Conservation (phyloP, 257 asterid species). For the Solanum tarapatanum region DNA sequence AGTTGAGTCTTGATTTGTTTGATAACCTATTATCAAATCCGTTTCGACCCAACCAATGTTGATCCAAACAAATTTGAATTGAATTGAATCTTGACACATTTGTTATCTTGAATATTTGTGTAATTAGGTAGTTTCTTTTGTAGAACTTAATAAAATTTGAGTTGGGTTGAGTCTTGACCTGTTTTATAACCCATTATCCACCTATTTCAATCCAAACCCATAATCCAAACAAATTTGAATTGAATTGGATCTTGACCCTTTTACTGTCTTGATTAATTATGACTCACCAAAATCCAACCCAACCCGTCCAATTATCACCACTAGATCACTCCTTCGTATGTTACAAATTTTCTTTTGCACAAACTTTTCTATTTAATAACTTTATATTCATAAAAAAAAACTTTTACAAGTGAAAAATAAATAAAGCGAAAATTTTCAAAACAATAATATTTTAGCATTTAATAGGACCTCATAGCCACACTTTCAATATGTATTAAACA, state of each 20-base stretch:
- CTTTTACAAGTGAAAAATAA: not conserved
- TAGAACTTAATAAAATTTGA: not conserved
- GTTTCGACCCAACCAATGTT: not conserved
- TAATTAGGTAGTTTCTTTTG: not conserved
- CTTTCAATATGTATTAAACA: too few relatives aligned
- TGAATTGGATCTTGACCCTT: not conserved
- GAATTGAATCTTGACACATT: not conserved
- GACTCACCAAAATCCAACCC: not conserved
- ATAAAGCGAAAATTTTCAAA: not conserved
- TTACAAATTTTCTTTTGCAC: not conserved
- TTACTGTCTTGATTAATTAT: too few relatives aligned
- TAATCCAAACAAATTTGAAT: not conserved
- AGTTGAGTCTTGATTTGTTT: not conserved
- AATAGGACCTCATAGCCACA: too few relatives aligned
- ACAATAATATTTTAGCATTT: too few relatives aligned
- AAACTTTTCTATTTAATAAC: not conserved
- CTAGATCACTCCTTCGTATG: not conserved
- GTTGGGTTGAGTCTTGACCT: not conserved
- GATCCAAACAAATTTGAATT: not conserved
- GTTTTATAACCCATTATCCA: not conserved
- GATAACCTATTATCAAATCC: too few relatives aligned
- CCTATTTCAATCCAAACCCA: not conserved
- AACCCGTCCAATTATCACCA: not conserved
- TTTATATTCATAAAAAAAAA: too few relatives aligned
- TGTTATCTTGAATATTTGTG: not conserved